Percentiles rank a stretch among this genome's conserved stretches.
Evolutionary conservation across 2,329 filamentous ascomycete species (phyloP).

Genomic region (Sporothrix brasiliensis): DNA sequence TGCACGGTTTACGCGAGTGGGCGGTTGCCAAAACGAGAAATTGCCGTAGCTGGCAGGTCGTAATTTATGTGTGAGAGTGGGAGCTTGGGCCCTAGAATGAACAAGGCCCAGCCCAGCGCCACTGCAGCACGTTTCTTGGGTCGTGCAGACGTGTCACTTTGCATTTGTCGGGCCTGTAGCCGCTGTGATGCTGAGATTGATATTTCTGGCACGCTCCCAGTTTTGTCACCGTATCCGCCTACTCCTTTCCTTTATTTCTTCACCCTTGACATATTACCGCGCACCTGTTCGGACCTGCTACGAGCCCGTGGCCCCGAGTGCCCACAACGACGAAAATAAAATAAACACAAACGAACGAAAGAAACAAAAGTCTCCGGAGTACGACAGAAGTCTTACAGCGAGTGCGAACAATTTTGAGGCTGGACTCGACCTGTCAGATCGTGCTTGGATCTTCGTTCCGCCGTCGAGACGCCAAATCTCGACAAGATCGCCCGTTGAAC

Average conservation of each 20-base stretch:
- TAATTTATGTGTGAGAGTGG: too few relatives aligned
- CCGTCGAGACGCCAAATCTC: background rate
- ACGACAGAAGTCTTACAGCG: background rate
- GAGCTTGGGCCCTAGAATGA: background rate
- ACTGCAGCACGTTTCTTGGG: background rate
- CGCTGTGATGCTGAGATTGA: too few relatives aligned
- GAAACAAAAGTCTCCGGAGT: background rate
- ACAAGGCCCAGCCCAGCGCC: background rate
- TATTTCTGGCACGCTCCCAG: too few relatives aligned
- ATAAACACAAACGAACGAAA: too few relatives aligned
- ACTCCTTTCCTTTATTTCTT: background rate
- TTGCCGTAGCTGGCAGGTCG: background rate
- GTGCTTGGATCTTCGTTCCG: too few relatives aligned
- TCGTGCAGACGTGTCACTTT: background rate
- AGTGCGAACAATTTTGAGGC: too few relatives aligned
- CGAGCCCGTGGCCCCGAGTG: constrained; percentile 12
- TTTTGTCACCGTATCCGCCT: background rate
- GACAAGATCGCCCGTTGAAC: background rate
- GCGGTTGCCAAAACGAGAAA: constrained; percentile 2
- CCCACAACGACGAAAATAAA: background rate
- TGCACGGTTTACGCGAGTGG: background rate
- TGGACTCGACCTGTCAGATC: too few relatives aligned
- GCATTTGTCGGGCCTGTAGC: too few relatives aligned
- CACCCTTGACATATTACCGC: background rate
- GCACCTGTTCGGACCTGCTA: background rate